phyloP scores from a whole-genome alignment of 352 stramenopile genomes.

The Phytophthora parvispora region DNA sequence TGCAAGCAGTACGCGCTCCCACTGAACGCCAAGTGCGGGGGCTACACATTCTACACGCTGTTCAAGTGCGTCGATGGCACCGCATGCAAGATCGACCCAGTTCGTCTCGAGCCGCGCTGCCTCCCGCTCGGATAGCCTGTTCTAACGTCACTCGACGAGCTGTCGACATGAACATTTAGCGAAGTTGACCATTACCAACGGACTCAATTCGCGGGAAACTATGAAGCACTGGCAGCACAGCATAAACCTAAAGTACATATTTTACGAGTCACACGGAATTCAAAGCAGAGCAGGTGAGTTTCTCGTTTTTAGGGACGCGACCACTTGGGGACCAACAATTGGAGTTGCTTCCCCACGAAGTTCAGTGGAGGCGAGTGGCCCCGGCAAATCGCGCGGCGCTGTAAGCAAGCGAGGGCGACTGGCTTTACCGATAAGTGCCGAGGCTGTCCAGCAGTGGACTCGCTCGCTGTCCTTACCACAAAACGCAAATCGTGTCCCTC shows the following conservation, averaged over 20 bases:
- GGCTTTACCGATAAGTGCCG: background rate
- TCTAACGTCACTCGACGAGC: background rate
- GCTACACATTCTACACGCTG: conserved; percentile 36
- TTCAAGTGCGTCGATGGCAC: conserved; percentile 37
- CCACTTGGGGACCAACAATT: too few species aligned
- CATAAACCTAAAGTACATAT: too few species aligned
- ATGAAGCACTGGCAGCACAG: too few species aligned
- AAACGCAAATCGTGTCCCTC: background rate
- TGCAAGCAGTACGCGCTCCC: conserved; percentile 35
- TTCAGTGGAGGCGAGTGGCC: background rate
- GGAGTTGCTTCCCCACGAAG: background rate
- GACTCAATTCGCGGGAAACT: too few species aligned
- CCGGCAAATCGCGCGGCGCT: too few species aligned
- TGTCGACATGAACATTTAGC: background rate
- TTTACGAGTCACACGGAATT: too few species aligned
- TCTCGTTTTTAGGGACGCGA: too few species aligned
- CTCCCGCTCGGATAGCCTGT: conserved; percentile 13
- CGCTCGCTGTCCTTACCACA: background rate
- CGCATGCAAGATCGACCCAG: conserved; percentile 20
- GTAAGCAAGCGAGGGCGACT: background rate
- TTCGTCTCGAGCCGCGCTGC: conserved; percentile 20
- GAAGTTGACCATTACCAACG: background rate
- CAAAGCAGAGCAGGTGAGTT: too few species aligned
- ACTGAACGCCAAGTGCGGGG: conserved; percentile 27
- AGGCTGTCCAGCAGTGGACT: background rate